A percentile compares a stretch with the other conserved stretches of the same genome.
Evolutionary conservation across 768 basidiomycete genomes (phyloP).

Genomic region (Porphyrellus cyaneotinctus): DNA sequence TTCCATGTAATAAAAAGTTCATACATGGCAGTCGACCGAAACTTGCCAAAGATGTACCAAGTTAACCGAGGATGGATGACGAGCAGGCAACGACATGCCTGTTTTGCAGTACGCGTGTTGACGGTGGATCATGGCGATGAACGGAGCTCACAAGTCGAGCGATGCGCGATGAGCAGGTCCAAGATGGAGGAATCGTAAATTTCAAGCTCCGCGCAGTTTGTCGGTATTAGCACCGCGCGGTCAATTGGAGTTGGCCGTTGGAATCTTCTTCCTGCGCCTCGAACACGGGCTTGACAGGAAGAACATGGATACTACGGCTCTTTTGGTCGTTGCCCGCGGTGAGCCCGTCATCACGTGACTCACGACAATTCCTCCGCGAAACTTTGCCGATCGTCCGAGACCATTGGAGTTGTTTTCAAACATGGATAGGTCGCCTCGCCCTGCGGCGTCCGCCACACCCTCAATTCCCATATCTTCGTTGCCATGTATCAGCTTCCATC

Average conservation of each 20-base stretch:
- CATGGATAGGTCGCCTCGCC: conserved; percentile 14
- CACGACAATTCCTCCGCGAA: neutral
- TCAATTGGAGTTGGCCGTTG: conserved; percentile 12
- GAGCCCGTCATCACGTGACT: conserved; percentile 4
- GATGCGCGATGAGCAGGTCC: neutral
- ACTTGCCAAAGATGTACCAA: neutral
- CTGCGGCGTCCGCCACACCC: conserved; percentile 27
- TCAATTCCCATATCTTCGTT: conserved; percentile 17
- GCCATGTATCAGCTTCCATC: conserved; percentile 19
- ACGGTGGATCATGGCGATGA: conserved; percentile 5
- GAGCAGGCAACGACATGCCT: neutral
- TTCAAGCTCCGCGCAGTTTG: conserved; percentile 17
- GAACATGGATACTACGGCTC: too few species aligned
- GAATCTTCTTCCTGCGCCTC: neutral
- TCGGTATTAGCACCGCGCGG: conserved; percentile 5
- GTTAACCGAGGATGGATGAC: neutral
- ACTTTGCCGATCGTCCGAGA: conserved; percentile 4
- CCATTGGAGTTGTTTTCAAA: neutral
- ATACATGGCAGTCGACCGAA: neutral
- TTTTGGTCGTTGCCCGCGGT: too few species aligned
- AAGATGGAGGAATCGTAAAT: conserved; percentile 9
- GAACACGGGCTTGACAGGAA: neutral
- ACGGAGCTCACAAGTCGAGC: neutral
- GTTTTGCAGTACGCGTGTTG: neutral
- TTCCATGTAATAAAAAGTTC: neutral